Evolutionary conservation across 2,329 filamentous ascomycete species (phyloP).

Genomic region (Fusarium secorum): DNA sequence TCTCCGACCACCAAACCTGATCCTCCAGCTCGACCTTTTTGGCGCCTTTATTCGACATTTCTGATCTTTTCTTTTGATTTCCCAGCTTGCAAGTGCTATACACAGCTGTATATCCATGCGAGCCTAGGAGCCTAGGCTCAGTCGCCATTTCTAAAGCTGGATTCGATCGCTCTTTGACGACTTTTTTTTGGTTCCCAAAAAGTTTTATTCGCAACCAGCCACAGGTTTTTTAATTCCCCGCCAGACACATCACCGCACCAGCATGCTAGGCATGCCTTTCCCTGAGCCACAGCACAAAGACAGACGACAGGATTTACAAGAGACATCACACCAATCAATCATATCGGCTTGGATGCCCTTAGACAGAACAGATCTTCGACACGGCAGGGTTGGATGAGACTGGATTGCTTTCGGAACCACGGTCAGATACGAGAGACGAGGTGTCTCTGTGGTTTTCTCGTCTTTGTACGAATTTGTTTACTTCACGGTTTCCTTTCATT

Average conservation of each 20-base stretch:
- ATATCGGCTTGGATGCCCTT: background rate
- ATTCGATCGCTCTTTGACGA: background rate
- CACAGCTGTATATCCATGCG: background rate
- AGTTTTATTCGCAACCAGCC: background rate
- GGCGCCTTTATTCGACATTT: background rate
- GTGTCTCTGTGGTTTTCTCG: background rate
- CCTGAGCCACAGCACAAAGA: background rate
- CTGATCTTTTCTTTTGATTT: background rate
- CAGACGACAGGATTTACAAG: background rate
- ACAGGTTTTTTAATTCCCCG: background rate
- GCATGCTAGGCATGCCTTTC: constrained; percentile 7
- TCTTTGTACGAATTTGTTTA: constrained; percentile 14
- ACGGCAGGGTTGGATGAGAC: constrained; percentile 7
- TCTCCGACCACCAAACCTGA: background rate
- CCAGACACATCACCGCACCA: background rate
- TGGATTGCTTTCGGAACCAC: constrained; percentile 11
- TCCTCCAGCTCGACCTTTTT: background rate
- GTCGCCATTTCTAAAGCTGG: background rate
- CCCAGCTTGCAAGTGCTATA: background rate
- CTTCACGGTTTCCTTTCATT: background rate
- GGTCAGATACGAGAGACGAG: constrained; percentile 1
- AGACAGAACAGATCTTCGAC: constrained; percentile 13
- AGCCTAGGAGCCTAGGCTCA: constrained; percentile 11
- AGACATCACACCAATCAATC: background rate
- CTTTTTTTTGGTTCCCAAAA: background rate